Evolutionary conservation across 768 basidiomycete species (phyloP), one percentile per base, ranked within the genome.

Genomic region (Lactarius quietus): DNA sequence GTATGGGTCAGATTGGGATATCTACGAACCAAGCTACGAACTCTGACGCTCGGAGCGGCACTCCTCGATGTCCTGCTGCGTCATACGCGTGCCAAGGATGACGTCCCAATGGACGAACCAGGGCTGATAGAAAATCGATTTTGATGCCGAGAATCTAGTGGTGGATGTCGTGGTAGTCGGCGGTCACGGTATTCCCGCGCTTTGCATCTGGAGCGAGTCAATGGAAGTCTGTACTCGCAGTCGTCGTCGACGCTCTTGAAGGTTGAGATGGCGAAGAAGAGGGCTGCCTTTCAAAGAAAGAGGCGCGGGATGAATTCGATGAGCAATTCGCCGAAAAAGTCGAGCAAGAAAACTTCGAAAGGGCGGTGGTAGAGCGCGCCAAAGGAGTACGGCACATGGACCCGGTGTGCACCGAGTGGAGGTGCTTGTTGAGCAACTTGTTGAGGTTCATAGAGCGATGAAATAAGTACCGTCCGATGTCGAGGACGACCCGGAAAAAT

Each of bases 121-220:
- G 1, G 95, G 95, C 72, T 98, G 95, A 1, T 90, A 83, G 73
- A 95, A 99, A 73, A 98, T 99, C 52, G 87, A 89, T n/a, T 77
- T 98, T 98, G 78, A 97, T 92, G 4, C 96, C 96, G 66, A 91
- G 84, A 39, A 79, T 73, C 86, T 95, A 93, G 75, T 98, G 96
- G 72, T 98, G 96, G 66, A 98, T 97, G 76, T 98, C 96, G 75
- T 98, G 96, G 76, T 96, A 99, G 76, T 96, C 92, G 1, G 94
- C n/a, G n/a, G n/a, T n/a, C n/a, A n/a, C 90, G 74, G 94, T 97
- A 74, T 99, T 99, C 3, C 81, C n/a, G n/a, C 78, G 57, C 87
- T 91, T 62, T 97, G 68, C 72, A 92, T 72, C 75, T 98, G 95
- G 31, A 95, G 76, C 1, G 95, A 96, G 72, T 99, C 97, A 89